Evolutionary conservation across 345 rosid genomes (phyloP).

Genomic region (Noccaea caerulescens): DNA sequence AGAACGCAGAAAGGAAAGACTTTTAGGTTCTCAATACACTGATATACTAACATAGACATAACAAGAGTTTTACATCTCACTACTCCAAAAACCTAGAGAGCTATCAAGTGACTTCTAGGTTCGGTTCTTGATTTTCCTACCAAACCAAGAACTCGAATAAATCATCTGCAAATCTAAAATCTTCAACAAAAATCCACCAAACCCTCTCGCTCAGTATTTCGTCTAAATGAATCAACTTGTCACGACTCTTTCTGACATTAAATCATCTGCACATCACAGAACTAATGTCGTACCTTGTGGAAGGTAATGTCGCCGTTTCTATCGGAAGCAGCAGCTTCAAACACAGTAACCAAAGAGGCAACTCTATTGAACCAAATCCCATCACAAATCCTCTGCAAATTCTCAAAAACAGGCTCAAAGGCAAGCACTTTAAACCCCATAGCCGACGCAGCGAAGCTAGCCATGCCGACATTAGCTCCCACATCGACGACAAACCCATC

Average conservation of each 20-base stretch:
- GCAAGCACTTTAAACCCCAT: constrained; percentile 91
- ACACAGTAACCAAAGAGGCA: constrained; percentile 73
- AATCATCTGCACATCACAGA: too few relatives aligned
- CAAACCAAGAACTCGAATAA: neutral
- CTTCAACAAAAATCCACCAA: too few relatives aligned
- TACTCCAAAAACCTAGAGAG: too few relatives aligned
- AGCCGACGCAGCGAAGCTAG: constrained; percentile 88
- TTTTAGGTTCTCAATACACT: neutral
- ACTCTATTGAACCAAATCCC: constrained; percentile 91
- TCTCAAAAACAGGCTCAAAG: constrained; percentile 92
- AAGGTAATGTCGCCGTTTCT: constrained; percentile 76
- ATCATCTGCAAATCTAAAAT: neutral
- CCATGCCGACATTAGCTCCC: constrained; percentile 99
- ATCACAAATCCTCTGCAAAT: constrained; percentile 93
- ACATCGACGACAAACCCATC: constrained; percentile 81
- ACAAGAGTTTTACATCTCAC: too few relatives aligned
- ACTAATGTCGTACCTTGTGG: constrained; percentile 63
- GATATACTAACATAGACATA: too few relatives aligned
- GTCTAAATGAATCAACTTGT: too few relatives aligned
- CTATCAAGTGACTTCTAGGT: neutral
- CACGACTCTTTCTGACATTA: too few relatives aligned
- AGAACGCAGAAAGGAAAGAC: neutral
- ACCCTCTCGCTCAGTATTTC: too few relatives aligned
- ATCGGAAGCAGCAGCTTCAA: constrained; percentile 90
- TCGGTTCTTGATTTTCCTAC: neutral